Evolutionary conservation across 352 stramenopile genomes (phyloP).

Genomic region (Hyaloperonospora arabidopsidis): DNA sequence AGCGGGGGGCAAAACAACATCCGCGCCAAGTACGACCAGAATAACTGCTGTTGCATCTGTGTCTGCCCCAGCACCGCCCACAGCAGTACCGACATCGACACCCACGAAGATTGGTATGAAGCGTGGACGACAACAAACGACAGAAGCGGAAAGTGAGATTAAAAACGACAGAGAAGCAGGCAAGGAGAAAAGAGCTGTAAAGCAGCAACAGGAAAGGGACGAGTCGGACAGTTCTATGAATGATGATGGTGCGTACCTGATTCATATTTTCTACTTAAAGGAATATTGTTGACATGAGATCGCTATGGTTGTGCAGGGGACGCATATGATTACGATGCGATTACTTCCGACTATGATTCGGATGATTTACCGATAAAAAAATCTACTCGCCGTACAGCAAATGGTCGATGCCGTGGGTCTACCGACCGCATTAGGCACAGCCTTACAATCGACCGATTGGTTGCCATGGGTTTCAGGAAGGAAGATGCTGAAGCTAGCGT

Average conservation of each 20-base stretch:
- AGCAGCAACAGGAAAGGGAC: conserved; percentile 3
- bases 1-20: conserved; percentile 1
- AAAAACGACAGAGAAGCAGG: conserved; percentile 11
- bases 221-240: conserved; percentile 3
- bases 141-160: not conserved
- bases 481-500: conserved; percentile 63
- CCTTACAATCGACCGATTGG: conserved; percentile 47
- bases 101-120: conserved; percentile 26
- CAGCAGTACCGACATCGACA: not conserved
- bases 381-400: conserved; percentile 5
- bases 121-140: conserved; percentile 17
- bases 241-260: conserved; percentile 17
- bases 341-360: conserved; percentile 18
- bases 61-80: conserved; percentile 1
- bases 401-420: conserved; percentile 11
- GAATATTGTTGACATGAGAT: not conserved
- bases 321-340: conserved; percentile 6
- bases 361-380: conserved; percentile 20
- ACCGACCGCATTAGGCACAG: conserved; percentile 35
- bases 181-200: conserved; percentile 15
- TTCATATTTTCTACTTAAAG: not conserved
- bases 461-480: conserved; percentile 54
- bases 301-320: conserved; percentile 8
- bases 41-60: conserved; percentile 3
- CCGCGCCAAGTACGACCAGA: conserved; percentile 2